A percentile compares a stretch with the other conserved stretches of the same genome.
phyloP scores from a whole-genome alignment of 108 stramenopile species.

The Cyclotella sp. region DNA sequence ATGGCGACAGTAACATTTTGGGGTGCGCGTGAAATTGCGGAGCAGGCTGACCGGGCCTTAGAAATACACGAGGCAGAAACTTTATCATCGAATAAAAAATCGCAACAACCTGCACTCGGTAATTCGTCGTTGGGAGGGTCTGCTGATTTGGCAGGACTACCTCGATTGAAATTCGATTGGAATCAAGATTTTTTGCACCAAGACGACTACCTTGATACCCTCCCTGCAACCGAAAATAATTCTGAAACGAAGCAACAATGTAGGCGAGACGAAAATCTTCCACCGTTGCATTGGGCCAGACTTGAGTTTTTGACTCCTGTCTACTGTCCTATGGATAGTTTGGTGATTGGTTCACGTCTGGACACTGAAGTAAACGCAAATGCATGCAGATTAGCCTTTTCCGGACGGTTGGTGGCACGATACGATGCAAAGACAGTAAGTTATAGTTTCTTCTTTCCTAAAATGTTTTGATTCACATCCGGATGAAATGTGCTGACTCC shows the following conservation, averaged over 20 bases:
- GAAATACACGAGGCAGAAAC: constrained; percentile 20
- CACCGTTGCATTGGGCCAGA: constrained; percentile 92
- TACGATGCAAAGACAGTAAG: constrained; percentile 52
- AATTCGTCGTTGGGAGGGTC: constrained; percentile 80
- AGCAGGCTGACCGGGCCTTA: constrained; percentile 20
- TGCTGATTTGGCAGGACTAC: constrained; percentile 80
- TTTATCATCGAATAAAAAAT: background rate
- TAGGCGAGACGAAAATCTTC: constrained; percentile 6
- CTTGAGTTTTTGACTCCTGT: constrained; percentile 92
- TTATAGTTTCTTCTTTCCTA: background rate
- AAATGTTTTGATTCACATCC: background rate
- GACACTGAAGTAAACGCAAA: constrained; percentile 77
- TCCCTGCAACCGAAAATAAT: constrained; percentile 41
- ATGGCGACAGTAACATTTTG: constrained; percentile 98
- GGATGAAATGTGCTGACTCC: too few relatives aligned
- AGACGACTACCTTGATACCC: constrained; percentile 70
- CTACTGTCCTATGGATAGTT: constrained; percentile 82
- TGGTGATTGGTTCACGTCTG: constrained; percentile 93
- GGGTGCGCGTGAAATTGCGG: constrained; percentile 89
- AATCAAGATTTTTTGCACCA: constrained; percentile 85
- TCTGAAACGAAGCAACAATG: constrained; percentile 22
- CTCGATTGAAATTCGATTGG: constrained; percentile 75
- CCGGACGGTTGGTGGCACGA: constrained; percentile 81
- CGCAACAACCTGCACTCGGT: constrained; percentile 23
- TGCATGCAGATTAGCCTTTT: constrained; percentile 93